A percentile compares a stretch with the other conserved stretches of the same genome.
Evolutionary conservation across 106 monocot species (phyloP).

Genomic region (Cymbidium sinense): DNA sequence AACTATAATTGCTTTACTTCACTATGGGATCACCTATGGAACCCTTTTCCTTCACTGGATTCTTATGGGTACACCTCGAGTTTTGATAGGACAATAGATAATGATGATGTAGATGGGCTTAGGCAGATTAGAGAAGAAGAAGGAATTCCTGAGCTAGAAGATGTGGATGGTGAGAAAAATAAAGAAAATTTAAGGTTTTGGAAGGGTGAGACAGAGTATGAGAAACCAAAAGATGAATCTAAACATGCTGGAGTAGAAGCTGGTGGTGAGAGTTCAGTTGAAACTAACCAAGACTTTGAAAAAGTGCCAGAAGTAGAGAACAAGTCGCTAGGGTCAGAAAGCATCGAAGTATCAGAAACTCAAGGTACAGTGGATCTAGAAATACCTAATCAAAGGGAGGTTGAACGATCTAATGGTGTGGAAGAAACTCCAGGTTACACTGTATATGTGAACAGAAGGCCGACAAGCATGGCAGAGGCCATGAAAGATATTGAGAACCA

Average conservation of each 20-base stretch:
- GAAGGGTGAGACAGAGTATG: not conserved
- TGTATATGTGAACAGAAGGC: constrained; percentile 19
- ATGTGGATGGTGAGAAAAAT: constrained; percentile 22
- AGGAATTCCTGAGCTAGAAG: constrained; percentile 95
- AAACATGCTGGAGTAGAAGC: constrained; percentile 6
- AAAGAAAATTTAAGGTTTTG: not conserved
- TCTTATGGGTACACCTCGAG: constrained; percentile 33
- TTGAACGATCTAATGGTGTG: too few relatives aligned
- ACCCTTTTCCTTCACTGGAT: constrained; percentile 48
- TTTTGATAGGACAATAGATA: constrained; percentile 23
- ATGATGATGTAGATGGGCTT: constrained; percentile 66
- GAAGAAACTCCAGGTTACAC: constrained; percentile 47
- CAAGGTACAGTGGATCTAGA: not conserved
- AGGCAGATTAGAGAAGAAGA: constrained; percentile 82
- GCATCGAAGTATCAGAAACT: constrained; percentile 15
- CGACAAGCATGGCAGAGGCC: constrained; percentile 58
- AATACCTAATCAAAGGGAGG: too few relatives aligned
- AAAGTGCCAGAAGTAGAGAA: constrained; percentile 14
- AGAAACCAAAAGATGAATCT: constrained; percentile 1
- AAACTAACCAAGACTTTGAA: constrained; percentile 5
- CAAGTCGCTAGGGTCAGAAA: constrained; percentile 11
- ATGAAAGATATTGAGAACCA: constrained; percentile 69
- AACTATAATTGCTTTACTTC: too few relatives aligned
- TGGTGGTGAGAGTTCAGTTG: constrained; percentile 4
- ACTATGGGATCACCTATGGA: constrained; percentile 61